Base-by-base conservation (phyloP, 352 stramenopile species). In the Globisporangium canariense region DNA sequence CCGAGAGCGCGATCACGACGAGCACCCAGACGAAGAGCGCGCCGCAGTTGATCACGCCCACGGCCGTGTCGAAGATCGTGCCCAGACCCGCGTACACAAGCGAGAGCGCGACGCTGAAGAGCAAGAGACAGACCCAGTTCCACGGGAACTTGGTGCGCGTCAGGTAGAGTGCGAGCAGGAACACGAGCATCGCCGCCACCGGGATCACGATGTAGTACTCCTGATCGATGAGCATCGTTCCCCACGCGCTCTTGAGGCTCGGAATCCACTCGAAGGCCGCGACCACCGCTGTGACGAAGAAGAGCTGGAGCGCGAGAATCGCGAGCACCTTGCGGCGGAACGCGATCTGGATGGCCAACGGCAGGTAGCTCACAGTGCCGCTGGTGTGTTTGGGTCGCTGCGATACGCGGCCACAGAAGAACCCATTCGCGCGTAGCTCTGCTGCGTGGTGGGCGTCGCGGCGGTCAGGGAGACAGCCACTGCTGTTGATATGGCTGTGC, bases 121-220 rank as follows among this genome's bases (percentile, higher is more conserved):
- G 14, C 38, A 62, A n/a, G 25, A 74, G 49, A 16, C 70, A 58
- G 55, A 67, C 30, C 51, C 64, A 66, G 41, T 71, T 74, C 51
- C 47, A n/a, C 20, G 54, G 54, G 8, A 60, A 60, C n/a, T 9
- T n/a, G 9, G 3, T 60, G 40, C 54, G 54, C 32, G 18, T 20
- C 40, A 38, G 30, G 40, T 60, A 60, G 11, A 60, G 54, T 18
- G 22, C 54, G 9, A 46, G 20, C 40, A 60, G 36, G 4, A 60
- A 34, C 54, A 60, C 54, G 18, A 60, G n/a, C 34, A 32, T 34
- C 8, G 22, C 20, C 8, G 49, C n/a, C 14, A 9, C 45, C 8
- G 18, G 34, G 18, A 49, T 25, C n/a, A 10, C 40, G 36, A 60
- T 50, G 34, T 45, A 46, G 5, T 11, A 16, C 3, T 45, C 34